Evolutionary conservation across 768 basidiomycete genomes (phyloP), one percentile per base, ranked within the genome.

Genomic region (Cytidiella melzeri): DNA sequence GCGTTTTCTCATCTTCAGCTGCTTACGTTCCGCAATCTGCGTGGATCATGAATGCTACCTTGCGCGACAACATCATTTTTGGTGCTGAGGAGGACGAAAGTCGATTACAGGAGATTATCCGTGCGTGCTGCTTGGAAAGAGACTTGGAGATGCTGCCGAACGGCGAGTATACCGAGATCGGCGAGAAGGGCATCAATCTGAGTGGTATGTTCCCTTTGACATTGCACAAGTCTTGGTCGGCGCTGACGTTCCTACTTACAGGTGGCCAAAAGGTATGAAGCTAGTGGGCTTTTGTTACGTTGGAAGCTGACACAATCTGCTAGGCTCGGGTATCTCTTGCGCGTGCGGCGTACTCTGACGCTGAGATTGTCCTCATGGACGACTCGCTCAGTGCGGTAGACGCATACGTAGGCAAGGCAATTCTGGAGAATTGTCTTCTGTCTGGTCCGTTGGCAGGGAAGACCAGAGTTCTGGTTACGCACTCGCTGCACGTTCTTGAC

Each of bases 311-410:
- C 28, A 12, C 30, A 46, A 18, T 48, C 20, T 54, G 61, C n/a
- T 57, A 84, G 76, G 83, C 84, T 34, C 80, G 85, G n/a, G 75
- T 88, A 3, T 83, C 82, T 1, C 67, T 90, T 20, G 90, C 89
- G 0, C 71, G 90, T 23, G 87, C 87, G 0, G 83, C 83, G 1
- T 93, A 91, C 58, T 81, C 85, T 3, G 67, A 74, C 0, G 73
- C 84, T 1, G 84, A 89, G 50, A 74, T 92, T 46, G 79, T 88
- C 37, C 74, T 92, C 12, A 73, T 92, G 24, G 89, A 93, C 58
- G 90, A 93, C 60, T 84, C 89, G 13, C 74, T 92, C 27, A 80
- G 81, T 28, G 87, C 88, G 0, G 81, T 91, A 6, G 88, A 91
- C 54, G 79, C 86, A 0, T 80, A 85, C 55, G 87, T 90, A 4